These are phyloP conservation scores for Saccharomyces kudriavzevii DNA, from an alignment of 805 yeast species.

Conservation along the genomic window DNA sequence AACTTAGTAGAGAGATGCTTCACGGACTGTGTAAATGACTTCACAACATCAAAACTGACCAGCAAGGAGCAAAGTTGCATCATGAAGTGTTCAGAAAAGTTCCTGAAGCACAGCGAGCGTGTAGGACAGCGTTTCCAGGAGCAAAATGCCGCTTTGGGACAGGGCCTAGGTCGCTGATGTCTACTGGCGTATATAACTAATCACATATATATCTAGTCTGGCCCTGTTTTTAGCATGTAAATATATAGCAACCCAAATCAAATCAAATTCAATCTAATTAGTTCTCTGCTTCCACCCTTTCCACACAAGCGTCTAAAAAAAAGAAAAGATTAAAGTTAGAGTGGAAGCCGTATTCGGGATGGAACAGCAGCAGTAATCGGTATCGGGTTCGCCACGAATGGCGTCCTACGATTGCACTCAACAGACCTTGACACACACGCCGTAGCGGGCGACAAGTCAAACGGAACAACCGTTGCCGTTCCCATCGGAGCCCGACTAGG, in stretches of 20 bases:
- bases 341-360: conserved; percentile 1
- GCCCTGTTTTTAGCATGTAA: background rate
- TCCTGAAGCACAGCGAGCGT: conserved; percentile 95
- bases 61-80: conserved; percentile 81
- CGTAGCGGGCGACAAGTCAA: conserved; percentile 17
- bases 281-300: background rate
- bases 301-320: background rate
- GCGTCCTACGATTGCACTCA: conserved; percentile 34
- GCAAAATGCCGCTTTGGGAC: conserved; percentile 78
- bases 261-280: background rate
- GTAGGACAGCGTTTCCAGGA: conserved; percentile 99
- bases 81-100: conserved; percentile 90
- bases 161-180: conserved; percentile 43
- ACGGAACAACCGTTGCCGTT: conserved; percentile 28
- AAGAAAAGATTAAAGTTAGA: conserved; percentile 2
- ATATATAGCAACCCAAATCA: background rate
- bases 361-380: conserved; percentile 30
- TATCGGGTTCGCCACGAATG: conserved; percentile 27
- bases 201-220: background rate
- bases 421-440: conserved; percentile 21
- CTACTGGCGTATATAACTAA: background rate
- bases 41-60: conserved; percentile 84
- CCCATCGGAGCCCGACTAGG: conserved; percentile 17
- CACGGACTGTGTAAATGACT: conserved; percentile 95
- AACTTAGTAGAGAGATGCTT: conserved; percentile 94